A percentile compares a stretch with the other conserved stretches of the same genome.
Evolutionary conservation across 495 filamentous ascomycete genomes (phyloP).

Genomic region (Geoglossum glabrum): DNA sequence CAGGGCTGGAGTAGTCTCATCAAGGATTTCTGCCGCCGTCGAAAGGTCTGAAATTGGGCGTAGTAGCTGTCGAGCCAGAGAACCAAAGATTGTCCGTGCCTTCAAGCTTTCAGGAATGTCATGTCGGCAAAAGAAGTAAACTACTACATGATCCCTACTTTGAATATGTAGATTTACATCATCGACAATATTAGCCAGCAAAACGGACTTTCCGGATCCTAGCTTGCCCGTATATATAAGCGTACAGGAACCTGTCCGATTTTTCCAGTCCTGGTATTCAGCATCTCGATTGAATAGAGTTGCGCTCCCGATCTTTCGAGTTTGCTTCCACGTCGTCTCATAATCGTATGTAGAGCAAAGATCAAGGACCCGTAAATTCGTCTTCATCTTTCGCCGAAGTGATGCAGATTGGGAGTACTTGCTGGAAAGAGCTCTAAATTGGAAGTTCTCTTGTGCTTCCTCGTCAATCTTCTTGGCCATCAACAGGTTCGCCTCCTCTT

Average conservation of each 20-base stretch:
- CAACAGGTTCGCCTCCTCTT: conserved; percentile 18
- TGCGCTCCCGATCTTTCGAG: conserved; percentile 21
- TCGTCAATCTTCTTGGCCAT: conserved; percentile 17
- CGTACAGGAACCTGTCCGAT: conserved; percentile 10
- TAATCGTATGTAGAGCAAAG: conserved; percentile 23
- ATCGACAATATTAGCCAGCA: conserved; percentile 24
- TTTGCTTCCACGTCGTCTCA: conserved; percentile 23
- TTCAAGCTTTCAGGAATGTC: conserved; percentile 21
- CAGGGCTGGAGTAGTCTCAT: conserved; percentile 6
- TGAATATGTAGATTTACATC: conserved; percentile 18
- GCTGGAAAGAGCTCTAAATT: conserved; percentile 13
- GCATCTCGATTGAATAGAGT: conserved; percentile 11
- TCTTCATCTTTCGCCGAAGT: conserved; percentile 14
- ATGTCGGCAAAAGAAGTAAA: conserved; percentile 26
- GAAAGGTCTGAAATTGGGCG: conserved; percentile 8
- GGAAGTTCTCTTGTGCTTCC: conserved; percentile 16
- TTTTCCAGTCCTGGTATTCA: conserved; percentile 22
- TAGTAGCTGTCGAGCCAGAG: conserved; percentile 22
- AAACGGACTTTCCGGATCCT: conserved; percentile 24
- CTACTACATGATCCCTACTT: conserved; percentile 10
- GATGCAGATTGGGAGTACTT: conserved; percentile 11
- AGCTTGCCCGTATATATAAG: conserved; percentile 23
- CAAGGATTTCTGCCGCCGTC: conserved; percentile 9
- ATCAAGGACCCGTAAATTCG: conserved; percentile 16
- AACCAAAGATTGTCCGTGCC: conserved; percentile 20